Conservation (phyloP, 805 yeast genomes). For the Zygosaccharomyces siamensis region DNA sequence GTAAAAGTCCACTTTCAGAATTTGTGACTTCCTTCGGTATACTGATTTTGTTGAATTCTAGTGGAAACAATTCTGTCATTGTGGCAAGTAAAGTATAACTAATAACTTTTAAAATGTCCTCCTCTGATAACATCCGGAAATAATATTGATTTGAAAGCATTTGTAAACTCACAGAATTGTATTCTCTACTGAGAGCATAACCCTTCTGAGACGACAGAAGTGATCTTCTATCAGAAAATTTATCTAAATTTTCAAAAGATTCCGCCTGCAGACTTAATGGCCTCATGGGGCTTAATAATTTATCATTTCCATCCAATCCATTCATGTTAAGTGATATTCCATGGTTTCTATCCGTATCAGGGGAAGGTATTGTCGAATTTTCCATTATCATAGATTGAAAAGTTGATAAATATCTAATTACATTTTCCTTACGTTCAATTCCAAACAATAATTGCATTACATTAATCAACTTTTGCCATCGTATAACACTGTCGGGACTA, state of each 20-base stretch:
- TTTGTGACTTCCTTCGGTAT: constrained; percentile 53
- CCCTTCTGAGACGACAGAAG: constrained; percentile 28
- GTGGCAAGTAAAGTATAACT: constrained; percentile 57
- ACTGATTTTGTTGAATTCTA: constrained; percentile 34
- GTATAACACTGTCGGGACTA: constrained; percentile 12
- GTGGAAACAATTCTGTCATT: constrained; percentile 52
- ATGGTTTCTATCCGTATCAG: constrained; percentile 6
- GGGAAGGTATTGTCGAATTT: constrained; percentile 10
- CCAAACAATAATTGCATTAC: constrained; percentile 18
- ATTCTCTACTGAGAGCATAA: constrained; percentile 6
- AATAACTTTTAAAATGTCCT: constrained; percentile 43
- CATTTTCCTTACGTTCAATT: constrained; percentile 19
- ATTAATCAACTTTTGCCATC: constrained; percentile 24
- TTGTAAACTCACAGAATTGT: constrained; percentile 17
- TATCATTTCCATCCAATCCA: constrained; percentile 14
- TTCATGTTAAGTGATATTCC: constrained; percentile 7
- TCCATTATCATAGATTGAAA: constrained; percentile 18
- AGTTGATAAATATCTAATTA: constrained; percentile 19
- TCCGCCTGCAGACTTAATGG: constrained; percentile 33
- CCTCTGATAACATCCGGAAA: constrained; percentile 36
- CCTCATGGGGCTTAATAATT: constrained; percentile 17
- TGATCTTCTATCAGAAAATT: constrained; percentile 38
- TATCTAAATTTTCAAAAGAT: constrained; percentile 39
- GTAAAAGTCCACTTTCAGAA: constrained; percentile 53
- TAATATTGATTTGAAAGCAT: constrained; percentile 31